Evolutionary conservation across 164 flowering plant species (phyloP).

Genomic region (Kalanchoe fedtschenkoi): DNA sequence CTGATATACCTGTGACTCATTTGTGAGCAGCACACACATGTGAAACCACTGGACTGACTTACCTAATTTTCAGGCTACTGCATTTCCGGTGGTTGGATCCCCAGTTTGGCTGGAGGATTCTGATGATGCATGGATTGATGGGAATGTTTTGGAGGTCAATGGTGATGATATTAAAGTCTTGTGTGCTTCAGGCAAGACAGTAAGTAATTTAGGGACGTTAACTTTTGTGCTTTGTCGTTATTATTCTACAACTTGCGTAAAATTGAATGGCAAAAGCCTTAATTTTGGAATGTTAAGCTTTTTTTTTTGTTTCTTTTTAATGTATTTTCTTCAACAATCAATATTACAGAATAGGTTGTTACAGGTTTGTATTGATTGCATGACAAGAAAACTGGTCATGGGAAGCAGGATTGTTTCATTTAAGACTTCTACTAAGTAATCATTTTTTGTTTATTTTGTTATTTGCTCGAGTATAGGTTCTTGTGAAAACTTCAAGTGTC

Average conservation of each 20-base stretch:
- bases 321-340: neutral
- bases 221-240: neutral
- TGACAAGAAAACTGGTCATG: neutral
- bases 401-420: neutral
- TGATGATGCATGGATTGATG: slow-evolving; percentile 62
- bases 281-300: neutral
- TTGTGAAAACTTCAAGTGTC: slow-evolving; percentile 47
- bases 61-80: slow-evolving; percentile 33
- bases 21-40: neutral
- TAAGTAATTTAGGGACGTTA: slow-evolving; percentile 15
- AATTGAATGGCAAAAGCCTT: neutral
- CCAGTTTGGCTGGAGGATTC: slow-evolving; percentile 69
- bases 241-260: neutral
- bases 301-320: neutral
- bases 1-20: neutral
- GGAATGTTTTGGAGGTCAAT: slow-evolving; percentile 44
- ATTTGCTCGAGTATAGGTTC: slow-evolving; percentile 36
- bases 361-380: neutral
- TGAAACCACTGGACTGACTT: neutral
- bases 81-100: slow-evolving; percentile 37
- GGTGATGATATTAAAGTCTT: slow-evolving; percentile 41
- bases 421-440: neutral
- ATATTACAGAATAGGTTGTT: neutral
- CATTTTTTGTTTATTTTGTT: neutral
- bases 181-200: slow-evolving; percentile 53